Evolutionary conservation across 768 basidiomycete species (phyloP), one percentile per base, ranked within the genome.

Genomic region (Kwoniella pini): DNA sequence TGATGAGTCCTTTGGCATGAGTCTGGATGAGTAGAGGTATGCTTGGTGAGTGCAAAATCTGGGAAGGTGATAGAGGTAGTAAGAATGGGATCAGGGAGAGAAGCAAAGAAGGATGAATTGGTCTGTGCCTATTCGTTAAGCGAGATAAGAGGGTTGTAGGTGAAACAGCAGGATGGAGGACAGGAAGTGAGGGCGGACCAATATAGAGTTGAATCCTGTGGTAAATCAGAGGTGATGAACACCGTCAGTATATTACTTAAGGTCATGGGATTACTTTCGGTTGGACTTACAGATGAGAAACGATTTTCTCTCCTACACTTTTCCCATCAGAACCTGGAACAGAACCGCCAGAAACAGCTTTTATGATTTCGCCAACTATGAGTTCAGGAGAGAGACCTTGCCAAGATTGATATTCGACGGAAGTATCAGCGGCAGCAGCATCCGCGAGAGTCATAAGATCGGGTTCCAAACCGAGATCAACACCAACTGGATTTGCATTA

Each of bases 371-470:
- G 5, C 10, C n/a, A 0, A 46, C 62, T 21, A 75, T 57, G 17
- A 17, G 31, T 24, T 66, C 70, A 12, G 60, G 43, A 3, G 56
- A 31, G 60, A 71, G 44, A 2, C 55, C 53, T 13, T 68, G 70
- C 73, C 73, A 75, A 1, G 62, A 49, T 9, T 24, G 39, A 19
- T 53, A 26, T 7, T 24, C 38, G n/a, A 27, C 49, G 22, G 9
- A 42, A 6, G 49, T 40, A 52, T 69, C 69, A 3, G 58, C 68
- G 17, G 63, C 71, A 4, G 73, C 73, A 21, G 73, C 73, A 46
- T 75, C 68, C 17, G 73, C 73, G 3, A 75, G 61, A 10, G 73
- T 75, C 73, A 75, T 75, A 22, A 75, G 42, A 36, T 75, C 70
- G 27, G 73, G 73, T 51, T 75, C 73, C 28, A 40, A 17, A 21